A percentile compares a stretch with the other conserved stretches of the same genome.
These are phyloP conservation scores for Aspergillus costaricaensis DNA, from an alignment of 2,329 filamentous ascomycete species.

Conservation along the genomic window DNA sequence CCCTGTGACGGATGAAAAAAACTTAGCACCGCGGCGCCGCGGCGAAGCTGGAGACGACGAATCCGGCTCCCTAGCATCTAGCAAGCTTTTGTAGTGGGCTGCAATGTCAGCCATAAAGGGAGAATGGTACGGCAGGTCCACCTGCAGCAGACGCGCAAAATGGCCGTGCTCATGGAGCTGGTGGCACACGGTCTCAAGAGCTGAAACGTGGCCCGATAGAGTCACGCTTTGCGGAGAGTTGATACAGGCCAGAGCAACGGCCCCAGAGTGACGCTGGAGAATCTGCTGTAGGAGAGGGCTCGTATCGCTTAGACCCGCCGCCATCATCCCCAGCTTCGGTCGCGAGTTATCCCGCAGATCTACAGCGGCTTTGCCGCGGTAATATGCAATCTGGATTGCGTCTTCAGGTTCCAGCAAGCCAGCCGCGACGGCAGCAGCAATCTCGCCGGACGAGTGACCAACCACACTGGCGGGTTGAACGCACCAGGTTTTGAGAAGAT, in stretches of 20 bases:
- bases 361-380: conserved; percentile 10
- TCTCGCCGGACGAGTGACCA: background rate
- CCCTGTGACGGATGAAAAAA: conserved; percentile 13
- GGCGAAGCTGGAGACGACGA: too few species aligned
- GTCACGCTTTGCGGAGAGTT: conserved; percentile 43
- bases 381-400: conserved; percentile 15
- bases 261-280: too few species aligned
- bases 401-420: background rate
- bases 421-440: background rate
- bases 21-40: background rate
- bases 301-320: conserved; percentile 21
- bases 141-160: conserved; percentile 26
- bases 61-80: too few species aligned
- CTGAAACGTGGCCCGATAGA: conserved; percentile 28
- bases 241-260: conserved; percentile 34
- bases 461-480: background rate
- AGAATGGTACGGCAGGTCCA: conserved; percentile 31
- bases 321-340: conserved; percentile 25
- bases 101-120: conserved; percentile 26
- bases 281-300: conserved; percentile 5
- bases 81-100: too few species aligned
- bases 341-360: background rate
- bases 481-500: background rate
- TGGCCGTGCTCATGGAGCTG: conserved; percentile 23
- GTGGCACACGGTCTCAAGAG: conserved; percentile 20